Conservation (phyloP, 2,329 filamentous ascomycete genomes). For the Colletotrichum cordylinicola region DNA sequence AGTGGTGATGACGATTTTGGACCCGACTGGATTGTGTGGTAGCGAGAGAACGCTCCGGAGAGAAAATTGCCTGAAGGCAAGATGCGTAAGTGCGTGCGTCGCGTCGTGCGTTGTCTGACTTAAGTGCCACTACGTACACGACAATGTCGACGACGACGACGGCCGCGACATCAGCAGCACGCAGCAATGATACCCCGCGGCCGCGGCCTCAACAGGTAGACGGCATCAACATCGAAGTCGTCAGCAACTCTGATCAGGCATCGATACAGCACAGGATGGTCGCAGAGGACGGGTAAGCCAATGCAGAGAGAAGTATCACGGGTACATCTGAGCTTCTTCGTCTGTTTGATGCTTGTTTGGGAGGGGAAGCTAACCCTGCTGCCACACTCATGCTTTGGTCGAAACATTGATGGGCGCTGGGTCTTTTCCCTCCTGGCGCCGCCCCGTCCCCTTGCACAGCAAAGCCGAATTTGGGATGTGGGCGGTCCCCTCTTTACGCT, state of each 20-base stretch:
- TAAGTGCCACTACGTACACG: background rate
- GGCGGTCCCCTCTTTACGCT: conserved; percentile 16
- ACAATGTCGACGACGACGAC: background rate
- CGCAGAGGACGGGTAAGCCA: background rate
- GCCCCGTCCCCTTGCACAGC: background rate
- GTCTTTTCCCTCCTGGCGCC: background rate
- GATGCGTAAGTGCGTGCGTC: conserved; percentile 8
- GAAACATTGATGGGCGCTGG: conserved; percentile 38
- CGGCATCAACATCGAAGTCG: background rate
- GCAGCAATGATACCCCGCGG: background rate
- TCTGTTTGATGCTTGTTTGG: conserved; percentile 55
- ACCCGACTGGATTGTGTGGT: background rate
- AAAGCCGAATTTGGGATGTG: conserved; percentile 19
- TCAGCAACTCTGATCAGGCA: background rate
- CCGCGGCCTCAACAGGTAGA: background rate
- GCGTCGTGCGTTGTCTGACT: background rate
- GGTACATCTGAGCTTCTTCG: conserved; percentile 10
- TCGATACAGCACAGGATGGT: background rate
- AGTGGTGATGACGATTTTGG: background rate
- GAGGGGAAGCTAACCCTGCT: conserved; percentile 24
- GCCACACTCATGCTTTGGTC: conserved; percentile 41
- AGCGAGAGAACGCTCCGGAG: background rate
- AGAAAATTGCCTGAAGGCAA: background rate
- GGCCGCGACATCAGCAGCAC: background rate
- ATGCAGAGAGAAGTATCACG: background rate